Conservation (phyloP, 1,139 yeast species). For the Hyphopichia burtonii region DNA sequence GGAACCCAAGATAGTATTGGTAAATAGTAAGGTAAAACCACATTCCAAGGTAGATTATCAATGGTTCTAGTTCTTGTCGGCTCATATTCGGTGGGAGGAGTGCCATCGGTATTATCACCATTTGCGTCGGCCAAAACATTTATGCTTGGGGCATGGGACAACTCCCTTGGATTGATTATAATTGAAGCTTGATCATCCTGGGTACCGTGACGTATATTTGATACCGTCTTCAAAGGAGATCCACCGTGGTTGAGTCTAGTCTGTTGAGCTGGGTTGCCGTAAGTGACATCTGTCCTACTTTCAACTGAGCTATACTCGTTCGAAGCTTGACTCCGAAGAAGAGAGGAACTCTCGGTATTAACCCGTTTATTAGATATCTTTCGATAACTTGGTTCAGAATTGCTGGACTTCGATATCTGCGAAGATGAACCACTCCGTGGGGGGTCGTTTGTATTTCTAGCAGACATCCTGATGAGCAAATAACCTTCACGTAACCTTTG, state of each 20-base stretch:
- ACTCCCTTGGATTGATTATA: not conserved
- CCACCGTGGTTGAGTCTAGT: not conserved
- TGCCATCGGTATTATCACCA: not conserved
- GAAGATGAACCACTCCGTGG: constrained; percentile 1
- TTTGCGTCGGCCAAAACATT: not conserved
- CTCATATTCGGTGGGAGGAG: constrained; percentile 1
- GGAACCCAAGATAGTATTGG: constrained; percentile 84
- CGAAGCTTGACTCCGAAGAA: constrained; percentile 8
- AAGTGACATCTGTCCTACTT: not conserved
- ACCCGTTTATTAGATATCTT: constrained; percentile 34
- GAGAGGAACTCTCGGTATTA: constrained; percentile 22
- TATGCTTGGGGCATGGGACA: not conserved
- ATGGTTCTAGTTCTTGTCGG: constrained; percentile 5
- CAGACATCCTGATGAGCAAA: not conserved
- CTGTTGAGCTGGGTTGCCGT: not conserved
- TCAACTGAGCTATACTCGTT: constrained; percentile 1
- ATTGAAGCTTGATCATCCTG: not conserved
- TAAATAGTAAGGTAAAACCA: constrained; percentile 61
- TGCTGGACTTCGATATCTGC: constrained; percentile 13
- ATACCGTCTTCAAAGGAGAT: not conserved
- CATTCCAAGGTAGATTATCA: constrained; percentile 4
- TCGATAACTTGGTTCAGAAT: constrained; percentile 34
- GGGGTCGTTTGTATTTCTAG: not conserved
- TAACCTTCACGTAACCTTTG: too few relatives aligned
- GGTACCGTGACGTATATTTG: not conserved